These are phyloP conservation scores for Aspergillus niger DNA, from an alignment of 2,329 filamentous ascomycete genomes.

Conservation along the genomic window DNA sequence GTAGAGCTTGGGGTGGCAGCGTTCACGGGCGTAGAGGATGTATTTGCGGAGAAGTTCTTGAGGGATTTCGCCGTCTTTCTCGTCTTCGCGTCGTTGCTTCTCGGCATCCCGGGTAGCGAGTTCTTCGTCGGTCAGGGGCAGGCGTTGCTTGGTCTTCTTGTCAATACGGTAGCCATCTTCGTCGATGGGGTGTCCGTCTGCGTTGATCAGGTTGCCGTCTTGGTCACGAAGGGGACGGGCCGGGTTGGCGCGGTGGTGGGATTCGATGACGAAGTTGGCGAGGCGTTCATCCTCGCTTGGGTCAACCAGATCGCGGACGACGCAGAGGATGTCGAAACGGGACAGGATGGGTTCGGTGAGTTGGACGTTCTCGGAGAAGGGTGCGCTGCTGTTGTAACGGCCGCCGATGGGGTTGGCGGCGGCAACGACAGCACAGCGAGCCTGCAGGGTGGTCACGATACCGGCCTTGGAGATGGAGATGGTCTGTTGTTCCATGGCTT, in stretches of 20 bases:
- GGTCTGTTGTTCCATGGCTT: conserved; percentile 99
- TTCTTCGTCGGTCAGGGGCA: conserved; percentile 49
- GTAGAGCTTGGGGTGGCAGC: conserved; percentile 87
- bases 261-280: conserved; percentile 91
- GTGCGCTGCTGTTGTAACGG: conserved; percentile 93
- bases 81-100: conserved; percentile 50
- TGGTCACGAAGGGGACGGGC: conserved; percentile 53
- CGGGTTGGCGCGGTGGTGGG: conserved; percentile 87
- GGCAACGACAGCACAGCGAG: conserved; percentile 92
- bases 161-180: conserved; percentile 58
- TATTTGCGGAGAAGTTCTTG: conserved; percentile 94
- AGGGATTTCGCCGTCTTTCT: conserved; percentile 71
- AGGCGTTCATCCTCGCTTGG: conserved; percentile 89
- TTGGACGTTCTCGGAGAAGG: conserved; percentile 95
- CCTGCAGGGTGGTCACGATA: conserved; percentile 95
- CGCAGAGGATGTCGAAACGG: conserved; percentile 95
- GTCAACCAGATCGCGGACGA: conserved; percentile 93
- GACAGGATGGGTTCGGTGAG: conserved; percentile 96
- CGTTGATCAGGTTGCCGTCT: conserved; percentile 46
- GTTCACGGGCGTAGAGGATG: conserved; percentile 90
- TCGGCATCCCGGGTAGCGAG: conserved; percentile 39
- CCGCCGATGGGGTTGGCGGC: conserved; percentile 96
- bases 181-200: conserved; percentile 59
- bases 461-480: conserved; percentile 99
- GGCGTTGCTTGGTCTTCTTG: conserved; percentile 39